Evolutionary conservation across 257 asterid species (phyloP).

Genomic region (Agastache rugosa): DNA sequence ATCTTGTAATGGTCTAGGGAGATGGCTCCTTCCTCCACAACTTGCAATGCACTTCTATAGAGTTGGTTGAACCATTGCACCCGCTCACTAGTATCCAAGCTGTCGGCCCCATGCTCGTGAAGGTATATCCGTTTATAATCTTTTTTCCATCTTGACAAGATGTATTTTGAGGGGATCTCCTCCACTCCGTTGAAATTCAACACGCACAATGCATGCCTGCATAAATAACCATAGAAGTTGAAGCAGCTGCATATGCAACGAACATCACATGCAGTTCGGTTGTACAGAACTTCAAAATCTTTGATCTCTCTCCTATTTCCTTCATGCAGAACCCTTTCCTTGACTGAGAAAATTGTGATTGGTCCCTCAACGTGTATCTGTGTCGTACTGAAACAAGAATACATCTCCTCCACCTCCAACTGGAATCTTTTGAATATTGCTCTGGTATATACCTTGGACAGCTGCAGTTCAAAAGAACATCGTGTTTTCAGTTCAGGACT

Average conservation of each 20-base stretch:
- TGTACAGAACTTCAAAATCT: slow-evolving; percentile 72
- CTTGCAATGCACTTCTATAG: slow-evolving; percentile 72
- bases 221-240: slow-evolving; percentile 77
- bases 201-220: slow-evolving; percentile 80
- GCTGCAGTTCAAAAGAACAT: slow-evolving; percentile 73
- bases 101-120: slow-evolving; percentile 39
- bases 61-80: slow-evolving; percentile 58
- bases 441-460: slow-evolving; percentile 65
- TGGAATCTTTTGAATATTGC: slow-evolving; percentile 69
- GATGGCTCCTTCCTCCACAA: slow-evolving; percentile 80
- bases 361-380: slow-evolving; percentile 71
- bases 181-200: slow-evolving; percentile 79
- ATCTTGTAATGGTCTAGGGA: slow-evolving; percentile 76
- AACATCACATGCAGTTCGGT: slow-evolving; percentile 62
- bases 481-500: slow-evolving; percentile 66
- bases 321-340: slow-evolving; percentile 65
- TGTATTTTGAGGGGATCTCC: slow-evolving; percentile 71
- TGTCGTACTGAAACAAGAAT: slow-evolving; percentile 80
- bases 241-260: slow-evolving; percentile 86
- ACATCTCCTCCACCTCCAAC: slow-evolving; percentile 85
- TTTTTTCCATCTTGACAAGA: slow-evolving; percentile 73
- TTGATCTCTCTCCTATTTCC: slow-evolving; percentile 70
- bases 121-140: slow-evolving; percentile 62
- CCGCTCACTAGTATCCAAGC: slow-evolving; percentile 43
- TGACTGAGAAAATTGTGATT: slow-evolving; percentile 62